Base-by-base conservation (phyloP, 176 grass and related monocot species). In the Eragrostis nindensis region DNA sequence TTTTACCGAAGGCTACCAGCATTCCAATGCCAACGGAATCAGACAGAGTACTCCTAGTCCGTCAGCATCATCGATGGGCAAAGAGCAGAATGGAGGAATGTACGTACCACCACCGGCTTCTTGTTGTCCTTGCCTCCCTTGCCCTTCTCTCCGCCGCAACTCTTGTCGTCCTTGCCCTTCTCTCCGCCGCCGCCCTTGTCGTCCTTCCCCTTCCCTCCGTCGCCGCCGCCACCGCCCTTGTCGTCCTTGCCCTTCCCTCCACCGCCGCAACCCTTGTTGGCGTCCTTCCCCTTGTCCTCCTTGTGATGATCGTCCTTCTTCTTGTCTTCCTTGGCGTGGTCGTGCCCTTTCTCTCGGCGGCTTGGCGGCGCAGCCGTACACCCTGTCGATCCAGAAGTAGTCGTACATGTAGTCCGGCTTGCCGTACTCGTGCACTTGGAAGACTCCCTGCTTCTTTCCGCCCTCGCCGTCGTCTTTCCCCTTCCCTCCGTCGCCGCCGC, bases 111-210 rank as follows among this genome's bases (percentile, higher is more conserved):
- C 0, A 22, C 29, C 0, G 87, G 70, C 6, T 89, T 89, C 76
- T 84, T 80, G 61, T 36, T 84, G 75, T 80, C 81, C 52, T 88
- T 79, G 76, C 79, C 44, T 18, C 16, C 26, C 17, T 36, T 26
- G 14, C 22, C 56, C 56, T 83, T 62, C 13, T 44, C 4, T n/a
- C 22, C 50, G 7, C 29, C 11, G 3, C 25, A 13, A 8, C 68
- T 64, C 65, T 55, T 61, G 24, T 26, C 60, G 30, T n/a, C 44
- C 11, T 46, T 59, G 16, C 26, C 65, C 9, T 72, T 75, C 21
- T n/a, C 21, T 24, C 2, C 7, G 8, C 54, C 6, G n/a, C 21
- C n/a, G 10, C 54, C 21, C 54, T 57, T 24, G 9, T 59, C 8
- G 46, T 14, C 46, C 46, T 47, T 47, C 46, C 46, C 46, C 11